Percentiles rank a stretch among this genome's conserved stretches.
Evolutionary conservation across 1,284 basidiomycete species (phyloP).

Genomic region (Ceratobasidium theobromae): DNA sequence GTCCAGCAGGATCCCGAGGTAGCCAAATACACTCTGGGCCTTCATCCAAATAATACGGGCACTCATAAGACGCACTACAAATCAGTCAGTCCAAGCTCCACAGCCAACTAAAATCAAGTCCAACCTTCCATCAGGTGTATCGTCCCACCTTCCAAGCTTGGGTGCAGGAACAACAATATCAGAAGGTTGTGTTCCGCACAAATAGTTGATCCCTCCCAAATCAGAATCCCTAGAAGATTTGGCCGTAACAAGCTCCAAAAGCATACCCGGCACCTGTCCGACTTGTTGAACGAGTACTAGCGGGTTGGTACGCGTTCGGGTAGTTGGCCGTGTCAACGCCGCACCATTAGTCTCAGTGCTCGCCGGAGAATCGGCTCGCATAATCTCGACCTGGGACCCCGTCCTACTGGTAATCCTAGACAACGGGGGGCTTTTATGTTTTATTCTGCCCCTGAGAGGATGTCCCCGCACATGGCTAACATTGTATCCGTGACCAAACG

Average conservation of each 20-base stretch:
- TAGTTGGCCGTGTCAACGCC: background rate
- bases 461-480: background rate
- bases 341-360: background rate
- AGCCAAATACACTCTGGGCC: constrained; percentile 13
- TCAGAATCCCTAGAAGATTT: background rate
- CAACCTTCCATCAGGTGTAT: constrained; percentile 22
- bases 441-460: background rate
- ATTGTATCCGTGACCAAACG: constrained; percentile 8
- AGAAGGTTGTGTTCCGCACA: background rate
- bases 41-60: constrained; percentile 21
- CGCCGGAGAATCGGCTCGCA: constrained; percentile 1
- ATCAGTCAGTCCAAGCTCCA: background rate
- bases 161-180: background rate
- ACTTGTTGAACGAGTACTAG: constrained; percentile 19
- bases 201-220: constrained; percentile 12
- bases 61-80: constrained; percentile 18
- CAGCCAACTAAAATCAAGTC: background rate
- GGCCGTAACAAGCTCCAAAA: background rate
- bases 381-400: constrained; percentile 1
- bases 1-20: constrained; percentile 20
- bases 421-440: background rate
- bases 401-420: constrained; percentile 1
- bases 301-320: background rate
- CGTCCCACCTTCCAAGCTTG: constrained; percentile 7
- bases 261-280: background rate